These are phyloP conservation scores for Cylindrotheca fusiformis DNA, from an alignment of 108 stramenopile genomes.

Conservation along the genomic window DNA sequence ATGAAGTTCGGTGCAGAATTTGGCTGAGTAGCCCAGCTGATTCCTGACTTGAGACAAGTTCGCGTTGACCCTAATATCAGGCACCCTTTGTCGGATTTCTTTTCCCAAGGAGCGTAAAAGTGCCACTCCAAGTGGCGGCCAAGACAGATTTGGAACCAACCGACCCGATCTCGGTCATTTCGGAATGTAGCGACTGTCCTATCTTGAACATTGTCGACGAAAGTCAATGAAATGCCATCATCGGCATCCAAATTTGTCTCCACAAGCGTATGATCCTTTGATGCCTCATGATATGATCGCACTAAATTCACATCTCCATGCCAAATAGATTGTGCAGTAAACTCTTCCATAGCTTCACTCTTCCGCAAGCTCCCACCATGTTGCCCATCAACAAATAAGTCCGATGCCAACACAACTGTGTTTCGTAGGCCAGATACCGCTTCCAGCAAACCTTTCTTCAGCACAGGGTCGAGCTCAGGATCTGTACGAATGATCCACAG, in stretches of 20 bases:
- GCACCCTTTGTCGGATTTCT: neutral
- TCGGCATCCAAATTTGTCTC: slow-evolving; percentile 59
- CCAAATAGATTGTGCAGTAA: slow-evolving; percentile 6
- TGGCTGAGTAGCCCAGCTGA: neutral
- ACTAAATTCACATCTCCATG: slow-evolving; percentile 4
- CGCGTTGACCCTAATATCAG: neutral
- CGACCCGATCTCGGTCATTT: neutral
- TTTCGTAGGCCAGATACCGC: slow-evolving; percentile 8
- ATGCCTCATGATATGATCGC: slow-evolving; percentile 7
- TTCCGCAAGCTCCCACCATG: neutral
- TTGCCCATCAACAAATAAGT: slow-evolving; percentile 20
- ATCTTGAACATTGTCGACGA: slow-evolving; percentile 32
- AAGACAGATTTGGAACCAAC: slow-evolving; percentile 58
- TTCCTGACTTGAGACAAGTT: neutral
- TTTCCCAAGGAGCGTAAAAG: slow-evolving; percentile 12
- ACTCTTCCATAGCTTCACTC: neutral
- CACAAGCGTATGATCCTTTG: slow-evolving; percentile 17
- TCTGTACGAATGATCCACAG: slow-evolving; percentile 53
- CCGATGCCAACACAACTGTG: slow-evolving; percentile 37
- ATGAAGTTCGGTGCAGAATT: neutral
- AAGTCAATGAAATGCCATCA: slow-evolving; percentile 43
- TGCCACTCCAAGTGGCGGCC: slow-evolving; percentile 38
- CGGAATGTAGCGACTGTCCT: slow-evolving; percentile 3
- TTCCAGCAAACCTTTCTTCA: slow-evolving; percentile 2
- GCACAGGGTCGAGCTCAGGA: slow-evolving; percentile 24